Evolutionary conservation across 2,329 filamentous ascomycete species (phyloP).

Genomic region (Byssothecium circinans): DNA sequence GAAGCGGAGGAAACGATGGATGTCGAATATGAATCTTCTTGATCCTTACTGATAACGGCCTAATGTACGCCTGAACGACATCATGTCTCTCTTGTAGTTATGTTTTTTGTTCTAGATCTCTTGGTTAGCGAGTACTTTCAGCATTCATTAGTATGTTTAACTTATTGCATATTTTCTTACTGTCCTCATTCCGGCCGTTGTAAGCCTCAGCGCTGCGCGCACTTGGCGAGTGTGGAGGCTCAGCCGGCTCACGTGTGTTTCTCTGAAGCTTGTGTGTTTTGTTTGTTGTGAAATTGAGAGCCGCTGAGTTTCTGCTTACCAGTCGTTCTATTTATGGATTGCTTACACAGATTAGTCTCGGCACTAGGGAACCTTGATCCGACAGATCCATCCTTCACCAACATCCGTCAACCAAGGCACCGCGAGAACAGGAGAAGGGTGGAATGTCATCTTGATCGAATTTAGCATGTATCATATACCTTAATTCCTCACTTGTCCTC

Average conservation of each 20-base stretch:
- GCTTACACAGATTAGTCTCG: conserved; percentile 27
- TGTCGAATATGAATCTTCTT: conserved; percentile 25
- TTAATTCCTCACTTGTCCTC: too few relatives aligned
- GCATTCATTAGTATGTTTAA: conserved; percentile 9
- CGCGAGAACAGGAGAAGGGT: too few relatives aligned
- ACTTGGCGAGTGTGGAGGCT: not conserved
- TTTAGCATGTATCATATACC: too few relatives aligned
- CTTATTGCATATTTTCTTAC: conserved; percentile 5
- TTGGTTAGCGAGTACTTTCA: conserved; percentile 14
- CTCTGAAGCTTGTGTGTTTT: too few relatives aligned
- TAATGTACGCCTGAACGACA: conserved; percentile 1
- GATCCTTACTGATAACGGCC: conserved; percentile 6
- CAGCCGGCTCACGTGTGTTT: not conserved
- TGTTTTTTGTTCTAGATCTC: conserved; percentile 1
- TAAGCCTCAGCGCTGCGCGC: conserved; percentile 11
- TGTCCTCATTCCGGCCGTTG: conserved; percentile 11
- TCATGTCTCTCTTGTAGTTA: not conserved
- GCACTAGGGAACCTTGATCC: conserved; percentile 8
- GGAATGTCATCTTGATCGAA: too few relatives aligned
- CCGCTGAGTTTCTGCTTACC: conserved; percentile 1
- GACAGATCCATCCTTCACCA: conserved; percentile 1
- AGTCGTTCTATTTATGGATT: conserved; percentile 27
- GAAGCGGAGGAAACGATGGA: conserved; percentile 27
- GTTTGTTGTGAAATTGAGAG: not conserved
- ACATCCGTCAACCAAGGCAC: too few relatives aligned